Conservation (phyloP, 2,329 filamentous ascomycete genomes). For the Diplodia seriata region DNA sequence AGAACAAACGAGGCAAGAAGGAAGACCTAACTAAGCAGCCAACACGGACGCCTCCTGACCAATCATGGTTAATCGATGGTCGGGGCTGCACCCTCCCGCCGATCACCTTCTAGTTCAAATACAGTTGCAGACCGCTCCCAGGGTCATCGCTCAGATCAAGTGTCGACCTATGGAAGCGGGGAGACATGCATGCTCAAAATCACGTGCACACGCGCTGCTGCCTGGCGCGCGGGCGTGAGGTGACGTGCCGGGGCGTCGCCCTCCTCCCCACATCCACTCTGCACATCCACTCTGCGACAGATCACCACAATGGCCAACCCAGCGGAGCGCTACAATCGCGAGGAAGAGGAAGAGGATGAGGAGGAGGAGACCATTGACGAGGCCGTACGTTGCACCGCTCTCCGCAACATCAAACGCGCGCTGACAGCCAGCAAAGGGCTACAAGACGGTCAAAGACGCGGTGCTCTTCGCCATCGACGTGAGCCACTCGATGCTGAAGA, state of each 20-base stretch:
- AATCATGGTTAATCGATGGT: background rate
- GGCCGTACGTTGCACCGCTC: conserved; percentile 18
- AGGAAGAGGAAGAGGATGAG: conserved; percentile 29
- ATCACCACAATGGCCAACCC: conserved; percentile 19
- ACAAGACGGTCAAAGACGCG: conserved; percentile 95
- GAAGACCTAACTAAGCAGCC: background rate
- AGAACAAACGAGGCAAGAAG: background rate
- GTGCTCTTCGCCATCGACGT: conserved; percentile 95
- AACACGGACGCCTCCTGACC: background rate
- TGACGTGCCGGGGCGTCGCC: conserved; percentile 6
- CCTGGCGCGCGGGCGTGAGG: conserved; percentile 11
- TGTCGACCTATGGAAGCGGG: background rate
- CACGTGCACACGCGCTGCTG: conserved; percentile 24
- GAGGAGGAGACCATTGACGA: conserved; percentile 33
- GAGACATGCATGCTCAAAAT: background rate
- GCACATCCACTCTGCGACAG: conserved; percentile 14
- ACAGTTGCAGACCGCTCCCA: background rate
- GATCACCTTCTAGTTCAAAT: background rate
- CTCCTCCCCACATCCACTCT: background rate
- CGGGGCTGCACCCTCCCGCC: background rate
- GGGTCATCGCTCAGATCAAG: too few species aligned
- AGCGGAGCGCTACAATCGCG: conserved; percentile 24
- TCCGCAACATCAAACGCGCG: background rate
- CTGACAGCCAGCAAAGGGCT: conserved; percentile 65
- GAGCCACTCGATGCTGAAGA: conserved; percentile 81